phyloP scores from a whole-genome alignment of 164 flowering plant genomes.

The Taxillus chinensis region DNA sequence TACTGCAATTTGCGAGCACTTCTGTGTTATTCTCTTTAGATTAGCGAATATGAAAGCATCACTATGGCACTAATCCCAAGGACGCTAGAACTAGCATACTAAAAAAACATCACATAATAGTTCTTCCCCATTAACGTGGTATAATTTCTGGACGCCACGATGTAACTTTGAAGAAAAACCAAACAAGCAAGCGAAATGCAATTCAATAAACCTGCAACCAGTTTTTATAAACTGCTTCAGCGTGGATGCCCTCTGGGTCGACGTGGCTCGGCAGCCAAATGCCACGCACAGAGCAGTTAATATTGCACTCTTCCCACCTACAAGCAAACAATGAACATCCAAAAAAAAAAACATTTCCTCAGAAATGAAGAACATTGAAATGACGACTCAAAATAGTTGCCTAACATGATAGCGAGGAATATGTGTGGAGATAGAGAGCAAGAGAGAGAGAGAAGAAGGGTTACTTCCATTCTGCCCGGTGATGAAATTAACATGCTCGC shows the following conservation, averaged over 20 bases:
- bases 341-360: not conserved
- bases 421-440: no score
- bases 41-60: no score
- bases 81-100: no score
- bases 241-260: slow-evolving; percentile 70
- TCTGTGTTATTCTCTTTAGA: no score
- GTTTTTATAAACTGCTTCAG: slow-evolving; percentile 89
- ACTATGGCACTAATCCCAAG: no score
- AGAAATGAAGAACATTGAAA: not conserved
- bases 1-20: no score
- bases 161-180: no score
- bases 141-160: no score
- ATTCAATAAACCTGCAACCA: slow-evolving; percentile 64
- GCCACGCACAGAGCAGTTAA: slow-evolving; percentile 79
- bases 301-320: slow-evolving; percentile 95
- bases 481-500: slow-evolving; percentile 75
- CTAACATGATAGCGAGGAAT: no score
- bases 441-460: slow-evolving; percentile 12
- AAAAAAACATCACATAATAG: no score
- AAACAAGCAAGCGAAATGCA: not conserved
- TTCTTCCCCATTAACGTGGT: no score
- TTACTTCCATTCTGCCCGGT: slow-evolving; percentile 95
- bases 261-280: slow-evolving; percentile 73
- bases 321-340: not conserved
- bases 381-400: not conserved